Evolutionary conservation across 2,329 filamentous ascomycete species (phyloP).

Genomic region (Lachnellula willkommii): DNA sequence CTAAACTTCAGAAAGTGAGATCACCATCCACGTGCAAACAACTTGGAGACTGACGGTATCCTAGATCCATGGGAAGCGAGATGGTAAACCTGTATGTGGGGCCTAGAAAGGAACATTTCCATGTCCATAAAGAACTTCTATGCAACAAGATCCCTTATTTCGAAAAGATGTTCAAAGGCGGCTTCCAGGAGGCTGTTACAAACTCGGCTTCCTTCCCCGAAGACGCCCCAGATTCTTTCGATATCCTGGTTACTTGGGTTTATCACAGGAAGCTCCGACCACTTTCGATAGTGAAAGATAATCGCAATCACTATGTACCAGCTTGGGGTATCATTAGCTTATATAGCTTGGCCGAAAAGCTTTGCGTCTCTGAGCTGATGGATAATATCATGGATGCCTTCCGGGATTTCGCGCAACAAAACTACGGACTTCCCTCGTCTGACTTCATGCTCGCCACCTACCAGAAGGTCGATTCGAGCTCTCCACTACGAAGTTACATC

Average conservation of each 20-base stretch:
- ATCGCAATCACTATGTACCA: not conserved
- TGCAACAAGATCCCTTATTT: constrained; percentile 10
- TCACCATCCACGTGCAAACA: not conserved
- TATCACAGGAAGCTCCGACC: not conserved
- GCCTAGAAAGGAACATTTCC: not conserved
- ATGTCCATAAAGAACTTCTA: constrained; percentile 10
- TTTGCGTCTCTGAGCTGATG: constrained; percentile 2
- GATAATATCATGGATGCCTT: constrained; percentile 5
- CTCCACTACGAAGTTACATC: too few relatives aligned
- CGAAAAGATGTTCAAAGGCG: constrained; percentile 14
- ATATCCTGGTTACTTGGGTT: constrained; percentile 6
- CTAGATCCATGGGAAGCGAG: not conserved
- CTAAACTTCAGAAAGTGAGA: not conserved
- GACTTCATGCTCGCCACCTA: too few relatives aligned
- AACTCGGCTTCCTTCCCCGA: constrained; percentile 4
- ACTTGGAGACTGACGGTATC: too few relatives aligned
- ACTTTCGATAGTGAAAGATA: not conserved
- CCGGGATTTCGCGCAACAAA: too few relatives aligned
- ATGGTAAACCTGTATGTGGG: constrained; percentile 16
- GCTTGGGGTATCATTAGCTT: constrained; percentile 2
- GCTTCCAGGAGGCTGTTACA: constrained; percentile 5
- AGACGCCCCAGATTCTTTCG: constrained; percentile 9
- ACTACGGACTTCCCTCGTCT: too few relatives aligned
- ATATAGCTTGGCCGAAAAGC: constrained; percentile 7
- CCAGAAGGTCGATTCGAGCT: too few relatives aligned